These are phyloP conservation scores for Mycena leptocephala DNA, from an alignment of 768 basidiomycete genomes.

Conservation along the genomic window DNA sequence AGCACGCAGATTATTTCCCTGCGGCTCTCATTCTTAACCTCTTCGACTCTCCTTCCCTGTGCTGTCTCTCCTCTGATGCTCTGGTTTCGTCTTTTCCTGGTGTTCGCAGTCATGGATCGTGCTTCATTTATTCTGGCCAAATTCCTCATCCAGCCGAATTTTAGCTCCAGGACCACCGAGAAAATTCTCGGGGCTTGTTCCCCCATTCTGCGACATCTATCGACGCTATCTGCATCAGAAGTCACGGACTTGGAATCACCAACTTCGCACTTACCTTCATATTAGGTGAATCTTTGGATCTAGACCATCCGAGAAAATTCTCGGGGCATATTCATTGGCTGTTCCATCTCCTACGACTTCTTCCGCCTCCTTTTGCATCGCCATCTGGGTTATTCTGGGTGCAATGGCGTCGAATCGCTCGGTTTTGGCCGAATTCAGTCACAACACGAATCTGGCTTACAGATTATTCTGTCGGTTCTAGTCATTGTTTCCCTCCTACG, in stretches of 20 bases:
- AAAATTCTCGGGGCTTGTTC: slow-evolving; percentile 1
- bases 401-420: neutral
- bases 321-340: neutral
- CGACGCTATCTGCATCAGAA: neutral
- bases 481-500: neutral
- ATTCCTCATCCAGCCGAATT: neutral
- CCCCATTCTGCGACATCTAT: neutral
- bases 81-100: neutral
- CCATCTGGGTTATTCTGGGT: neutral
- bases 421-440: neutral
- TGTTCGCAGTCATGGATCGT: neutral
- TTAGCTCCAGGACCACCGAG: neutral
- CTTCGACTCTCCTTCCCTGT: neutral
- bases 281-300: neutral
- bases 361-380: neutral
- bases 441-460: neutral
- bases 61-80: neutral
- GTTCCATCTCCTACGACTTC: neutral
- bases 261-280: neutral
- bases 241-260: neutral
- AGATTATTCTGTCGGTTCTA: neutral
- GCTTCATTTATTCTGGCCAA: neutral
- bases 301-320: neutral
- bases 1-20: too few relatives aligned
- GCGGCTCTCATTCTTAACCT: too few relatives aligned